Evolutionary conservation across 1,284 basidiomycete species (phyloP).

Genomic region (Ustilago trichophora): DNA sequence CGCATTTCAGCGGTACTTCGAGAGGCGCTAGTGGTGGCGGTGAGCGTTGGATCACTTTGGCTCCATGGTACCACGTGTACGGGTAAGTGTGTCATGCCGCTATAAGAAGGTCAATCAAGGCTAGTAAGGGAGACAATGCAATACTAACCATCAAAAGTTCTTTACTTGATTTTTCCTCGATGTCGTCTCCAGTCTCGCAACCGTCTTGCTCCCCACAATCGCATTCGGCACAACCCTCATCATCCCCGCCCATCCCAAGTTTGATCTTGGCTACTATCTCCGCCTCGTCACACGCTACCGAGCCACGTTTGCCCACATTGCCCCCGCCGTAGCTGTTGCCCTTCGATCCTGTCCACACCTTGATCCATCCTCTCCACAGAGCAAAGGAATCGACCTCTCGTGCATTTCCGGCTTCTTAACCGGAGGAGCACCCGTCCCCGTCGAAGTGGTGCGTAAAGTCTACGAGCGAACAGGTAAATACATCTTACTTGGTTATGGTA

Average conservation of each 20-base stretch:
- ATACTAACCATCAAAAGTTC: no score
- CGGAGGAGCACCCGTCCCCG: slow-evolving; percentile 67
- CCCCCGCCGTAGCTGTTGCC: slow-evolving; percentile 67
- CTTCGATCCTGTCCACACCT: slow-evolving; percentile 65
- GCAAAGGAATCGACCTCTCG: slow-evolving; percentile 61
- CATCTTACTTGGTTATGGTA: slow-evolving; percentile 61
- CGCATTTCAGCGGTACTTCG: slow-evolving; percentile 35
- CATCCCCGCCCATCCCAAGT: slow-evolving; percentile 54
- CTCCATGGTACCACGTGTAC: slow-evolving; percentile 67
- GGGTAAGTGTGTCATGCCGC: no score
- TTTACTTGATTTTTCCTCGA: no score
- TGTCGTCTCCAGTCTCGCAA: no score
- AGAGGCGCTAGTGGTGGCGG: slow-evolving; percentile 32
- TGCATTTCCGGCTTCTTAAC: slow-evolving; percentile 65
- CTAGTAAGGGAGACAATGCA: no score
- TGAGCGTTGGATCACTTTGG: slow-evolving; percentile 64
- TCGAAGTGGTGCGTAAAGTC: slow-evolving; percentile 65
- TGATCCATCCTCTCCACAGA: slow-evolving; percentile 17
- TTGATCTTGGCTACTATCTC: slow-evolving; percentile 66
- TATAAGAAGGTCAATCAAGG: no score
- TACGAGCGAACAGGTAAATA: slow-evolving; percentile 65
- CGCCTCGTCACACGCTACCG: slow-evolving; percentile 60
- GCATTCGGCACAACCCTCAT: slow-evolving; percentile 66
- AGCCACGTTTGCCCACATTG: slow-evolving; percentile 67
- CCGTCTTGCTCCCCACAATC: slow-evolving; percentile 59